These are phyloP conservation scores for Chaetomiaceae sp. DNA, from an alignment of 2,329 filamentous ascomycete genomes.

Conservation along the genomic window DNA sequence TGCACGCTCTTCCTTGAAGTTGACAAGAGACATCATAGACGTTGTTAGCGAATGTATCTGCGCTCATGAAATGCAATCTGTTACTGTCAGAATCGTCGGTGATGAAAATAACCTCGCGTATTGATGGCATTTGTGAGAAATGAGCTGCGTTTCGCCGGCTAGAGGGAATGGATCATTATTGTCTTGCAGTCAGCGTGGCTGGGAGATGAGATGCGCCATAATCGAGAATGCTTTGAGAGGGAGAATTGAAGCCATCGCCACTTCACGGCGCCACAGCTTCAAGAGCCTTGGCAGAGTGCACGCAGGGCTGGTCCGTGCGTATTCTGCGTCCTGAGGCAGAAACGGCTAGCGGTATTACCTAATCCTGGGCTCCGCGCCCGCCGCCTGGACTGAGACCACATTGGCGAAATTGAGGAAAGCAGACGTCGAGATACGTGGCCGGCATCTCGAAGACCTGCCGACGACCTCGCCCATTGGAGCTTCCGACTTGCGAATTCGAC, in stretches of 20 bases:
- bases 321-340: slow-evolving; percentile 8
- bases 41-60: too few relatives aligned
- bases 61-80: too few relatives aligned
- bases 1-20: too few relatives aligned
- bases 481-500: neutral
- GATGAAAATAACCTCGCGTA: too few relatives aligned
- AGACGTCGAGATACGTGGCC: slow-evolving; percentile 27
- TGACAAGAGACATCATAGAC: too few relatives aligned
- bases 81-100: too few relatives aligned
- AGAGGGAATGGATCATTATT: too few relatives aligned
- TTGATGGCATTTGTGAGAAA: too few relatives aligned
- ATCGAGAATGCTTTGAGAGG: neutral
- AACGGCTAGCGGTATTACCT: slow-evolving; percentile 15
- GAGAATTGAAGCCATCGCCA: neutral
- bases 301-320: neutral
- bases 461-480: slow-evolving; percentile 8
- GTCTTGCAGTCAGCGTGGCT: too few relatives aligned
- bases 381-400: slow-evolving; percentile 23
- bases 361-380: slow-evolving; percentile 21
- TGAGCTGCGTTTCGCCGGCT: too few relatives aligned
- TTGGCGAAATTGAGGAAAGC: slow-evolving; percentile 28
- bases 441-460: slow-evolving; percentile 20
- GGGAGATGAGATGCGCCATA: too few relatives aligned
- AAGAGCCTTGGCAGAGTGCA: neutral
- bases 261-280: neutral